These are phyloP conservation scores for Rehmannia glutinosa DNA, from an alignment of 257 asterid genomes.

Conservation along the genomic window DNA sequence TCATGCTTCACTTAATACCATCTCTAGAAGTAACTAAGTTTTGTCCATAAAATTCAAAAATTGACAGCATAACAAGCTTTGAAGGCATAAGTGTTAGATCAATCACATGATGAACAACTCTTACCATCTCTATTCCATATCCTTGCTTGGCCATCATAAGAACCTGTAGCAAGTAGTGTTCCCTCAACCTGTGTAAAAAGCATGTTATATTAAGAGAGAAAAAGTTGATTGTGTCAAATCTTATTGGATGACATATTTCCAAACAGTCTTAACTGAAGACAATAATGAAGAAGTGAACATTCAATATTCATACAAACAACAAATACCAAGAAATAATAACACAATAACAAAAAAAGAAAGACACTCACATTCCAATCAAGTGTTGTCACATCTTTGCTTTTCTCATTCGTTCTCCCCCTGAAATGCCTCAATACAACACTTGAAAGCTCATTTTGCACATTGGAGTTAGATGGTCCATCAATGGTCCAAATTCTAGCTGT, in stretches of 20 bases:
- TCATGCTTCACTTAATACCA: too few species aligned
- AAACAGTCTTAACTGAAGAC: neutral
- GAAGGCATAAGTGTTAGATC: neutral
- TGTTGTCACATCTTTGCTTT: slow-evolving; percentile 74
- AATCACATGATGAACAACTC: slow-evolving; percentile 10
- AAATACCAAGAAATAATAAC: neutral
- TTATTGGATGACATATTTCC: neutral
- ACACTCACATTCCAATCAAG: slow-evolving; percentile 78
- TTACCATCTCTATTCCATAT: slow-evolving; percentile 73
- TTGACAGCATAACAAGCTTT: too few species aligned
- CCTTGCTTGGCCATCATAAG: slow-evolving; percentile 81
- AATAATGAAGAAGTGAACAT: neutral
- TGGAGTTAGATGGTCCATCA: slow-evolving; percentile 43
- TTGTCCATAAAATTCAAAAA: too few species aligned
- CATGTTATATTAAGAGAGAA: neutral
- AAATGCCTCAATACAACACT: slow-evolving; percentile 60
- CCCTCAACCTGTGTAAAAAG: slow-evolving; percentile 56
- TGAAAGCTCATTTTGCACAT: slow-evolving; percentile 40
- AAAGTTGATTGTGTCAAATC: neutral
- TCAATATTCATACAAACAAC: neutral
- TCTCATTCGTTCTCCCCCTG: slow-evolving; percentile 66
- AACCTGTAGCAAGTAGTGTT: slow-evolving; percentile 72
- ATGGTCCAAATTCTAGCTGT: slow-evolving; percentile 77
- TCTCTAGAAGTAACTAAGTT: too few species aligned
- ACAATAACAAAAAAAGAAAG: neutral